Evolutionary conservation across 257 asterid genomes (phyloP).

Genomic region (Lithospermum erythrorhizon): DNA sequence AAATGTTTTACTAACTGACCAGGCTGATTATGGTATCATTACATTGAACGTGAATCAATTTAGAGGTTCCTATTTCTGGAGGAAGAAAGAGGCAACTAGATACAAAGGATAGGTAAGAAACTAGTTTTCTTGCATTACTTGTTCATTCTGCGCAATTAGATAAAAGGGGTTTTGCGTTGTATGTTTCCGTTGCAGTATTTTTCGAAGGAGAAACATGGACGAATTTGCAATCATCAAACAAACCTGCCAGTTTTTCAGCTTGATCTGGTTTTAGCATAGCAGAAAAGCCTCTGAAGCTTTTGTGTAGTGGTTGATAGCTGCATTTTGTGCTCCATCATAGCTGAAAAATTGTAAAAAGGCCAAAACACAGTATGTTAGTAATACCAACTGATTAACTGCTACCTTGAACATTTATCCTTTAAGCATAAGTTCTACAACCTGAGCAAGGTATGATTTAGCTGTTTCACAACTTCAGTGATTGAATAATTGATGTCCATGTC

Average conservation of each 20-base stretch:
- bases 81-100: no score
- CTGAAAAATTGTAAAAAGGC: not conserved
- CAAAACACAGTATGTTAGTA: not conserved
- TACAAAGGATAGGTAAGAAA: no score
- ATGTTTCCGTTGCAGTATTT: no score
- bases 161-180: no score
- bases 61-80: no score
- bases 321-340: not conserved
- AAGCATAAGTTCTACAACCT: not conserved
- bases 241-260: slow-evolving; percentile 34
- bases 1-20: not conserved
- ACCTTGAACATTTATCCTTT: not conserved
- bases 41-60: no score
- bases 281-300: slow-evolving; percentile 37
- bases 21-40: not conserved
- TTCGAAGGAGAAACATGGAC: no score
- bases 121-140: no score
- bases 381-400: not conserved
- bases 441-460: no score
- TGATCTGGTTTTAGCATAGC: slow-evolving; percentile 42
- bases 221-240: no score
- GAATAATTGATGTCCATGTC: slow-evolving; percentile 13
- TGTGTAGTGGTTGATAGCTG: slow-evolving; percentile 11
- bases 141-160: no score
- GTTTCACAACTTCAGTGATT: slow-evolving; percentile 1